Evolutionary conservation across 1,139 yeast species (phyloP).

Genomic region (Pichia sp.): DNA sequence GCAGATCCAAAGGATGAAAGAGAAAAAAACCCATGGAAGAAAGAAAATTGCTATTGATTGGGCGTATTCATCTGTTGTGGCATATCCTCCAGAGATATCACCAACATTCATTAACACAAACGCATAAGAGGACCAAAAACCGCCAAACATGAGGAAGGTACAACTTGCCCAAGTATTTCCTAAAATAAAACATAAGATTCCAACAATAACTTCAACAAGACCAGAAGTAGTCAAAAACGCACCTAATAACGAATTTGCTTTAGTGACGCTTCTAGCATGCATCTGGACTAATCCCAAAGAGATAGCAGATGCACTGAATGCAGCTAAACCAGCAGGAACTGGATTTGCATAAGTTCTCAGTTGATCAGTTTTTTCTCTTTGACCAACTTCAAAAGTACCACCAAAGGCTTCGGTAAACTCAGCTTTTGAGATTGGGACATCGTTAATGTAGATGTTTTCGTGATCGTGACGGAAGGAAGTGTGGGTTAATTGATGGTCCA

Average conservation of each 20-base stretch:
- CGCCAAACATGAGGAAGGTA: constrained; percentile 58
- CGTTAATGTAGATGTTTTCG: constrained; percentile 26
- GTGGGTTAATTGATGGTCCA: background rate
- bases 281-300: constrained; percentile 26
- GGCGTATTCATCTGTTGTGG: constrained; percentile 33
- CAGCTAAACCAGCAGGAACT: constrained; percentile 29
- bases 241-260: constrained; percentile 33
- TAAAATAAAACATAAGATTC: constrained; percentile 31
- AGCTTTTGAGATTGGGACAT: constrained; percentile 23
- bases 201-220: constrained; percentile 38
- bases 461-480: constrained; percentile 14
- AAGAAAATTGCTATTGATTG: constrained; percentile 54
- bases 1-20: constrained; percentile 47
- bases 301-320: constrained; percentile 24
- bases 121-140: constrained; percentile 65
- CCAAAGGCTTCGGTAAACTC: constrained; percentile 28
- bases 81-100: constrained; percentile 46
- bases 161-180: constrained; percentile 39
- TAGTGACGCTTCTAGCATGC: constrained; percentile 30
- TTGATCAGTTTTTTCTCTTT: constrained; percentile 20
- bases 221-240: constrained; percentile 41
- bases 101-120: constrained; percentile 49
- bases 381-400: constrained; percentile 25
- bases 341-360: constrained; percentile 26
- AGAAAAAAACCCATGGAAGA: constrained; percentile 60